Percentiles rank a stretch among this genome's conserved stretches.
phyloP scores from a whole-genome alignment of 352 stramenopile genomes.

The Hyaloperonospora arabidopsidis region DNA sequence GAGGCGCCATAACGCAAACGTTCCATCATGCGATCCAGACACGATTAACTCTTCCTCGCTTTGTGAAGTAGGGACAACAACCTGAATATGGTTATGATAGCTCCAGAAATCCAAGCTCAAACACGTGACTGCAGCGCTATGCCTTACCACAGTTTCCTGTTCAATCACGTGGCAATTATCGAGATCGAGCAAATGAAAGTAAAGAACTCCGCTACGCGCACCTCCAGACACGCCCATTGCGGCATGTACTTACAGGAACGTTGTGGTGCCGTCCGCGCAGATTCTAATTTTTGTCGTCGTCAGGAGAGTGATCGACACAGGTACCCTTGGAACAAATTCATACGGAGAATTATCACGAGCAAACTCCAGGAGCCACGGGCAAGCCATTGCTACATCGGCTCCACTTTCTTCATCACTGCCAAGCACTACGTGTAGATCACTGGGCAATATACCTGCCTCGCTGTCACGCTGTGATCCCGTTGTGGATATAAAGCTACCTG shows the following conservation, averaged over 20 bases:
- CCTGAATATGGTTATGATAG: slow-evolving; percentile 30
- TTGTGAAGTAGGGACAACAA: slow-evolving; percentile 25
- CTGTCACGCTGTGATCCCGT: slow-evolving; percentile 12
- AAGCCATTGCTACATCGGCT: slow-evolving; percentile 21
- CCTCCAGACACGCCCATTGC: slow-evolving; percentile 71
- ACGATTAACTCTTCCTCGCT: slow-evolving; percentile 73
- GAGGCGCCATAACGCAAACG: slow-evolving; percentile 61
- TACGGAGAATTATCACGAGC: slow-evolving; percentile 66
- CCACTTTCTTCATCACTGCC: slow-evolving; percentile 6
- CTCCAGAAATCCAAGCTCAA: slow-evolving; percentile 58
- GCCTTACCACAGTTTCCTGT: slow-evolving; percentile 72
- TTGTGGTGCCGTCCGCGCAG: slow-evolving; percentile 3
- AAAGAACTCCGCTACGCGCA: slow-evolving; percentile 59
- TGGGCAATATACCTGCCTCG: slow-evolving; percentile 12
- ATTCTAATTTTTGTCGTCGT: slow-evolving; percentile 14
- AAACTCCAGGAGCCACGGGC: slow-evolving; percentile 65
- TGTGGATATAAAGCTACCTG: slow-evolving; percentile 12
- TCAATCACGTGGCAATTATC: slow-evolving; percentile 77
- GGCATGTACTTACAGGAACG: slow-evolving; percentile 59
- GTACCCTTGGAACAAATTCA: slow-evolving; percentile 74
- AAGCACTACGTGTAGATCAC: not conserved
- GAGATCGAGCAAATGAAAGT: slow-evolving; percentile 67
- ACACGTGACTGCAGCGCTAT: slow-evolving; percentile 62
- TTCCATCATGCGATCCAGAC: slow-evolving; percentile 61
- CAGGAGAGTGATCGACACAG: slow-evolving; percentile 50